A percentile compares a stretch with the other conserved stretches of the same genome.
These are phyloP conservation scores for Solanum etuberosum DNA, from an alignment of 257 asterid species.

Conservation along the genomic window DNA sequence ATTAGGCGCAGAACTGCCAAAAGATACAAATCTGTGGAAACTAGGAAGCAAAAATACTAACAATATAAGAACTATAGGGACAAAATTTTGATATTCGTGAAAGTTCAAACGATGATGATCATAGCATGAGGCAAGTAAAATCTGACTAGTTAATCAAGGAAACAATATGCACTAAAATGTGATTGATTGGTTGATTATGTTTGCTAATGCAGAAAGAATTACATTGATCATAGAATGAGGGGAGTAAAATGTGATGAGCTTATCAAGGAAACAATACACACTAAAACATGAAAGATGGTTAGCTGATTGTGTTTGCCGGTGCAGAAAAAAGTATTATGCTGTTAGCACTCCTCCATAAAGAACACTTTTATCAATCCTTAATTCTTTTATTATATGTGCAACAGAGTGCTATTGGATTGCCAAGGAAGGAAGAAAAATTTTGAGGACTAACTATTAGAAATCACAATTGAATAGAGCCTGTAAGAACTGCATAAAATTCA, in stretches of 20 bases:
- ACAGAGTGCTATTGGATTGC: neutral
- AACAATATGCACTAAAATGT: neutral
- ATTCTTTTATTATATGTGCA: neutral
- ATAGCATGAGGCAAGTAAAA: neutral
- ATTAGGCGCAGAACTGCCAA: neutral
- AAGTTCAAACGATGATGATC: neutral
- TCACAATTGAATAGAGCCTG: neutral
- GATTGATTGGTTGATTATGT: neutral
- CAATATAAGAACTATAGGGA: neutral
- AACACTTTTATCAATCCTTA: neutral
- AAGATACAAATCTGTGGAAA: neutral
- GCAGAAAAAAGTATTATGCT: neutral
- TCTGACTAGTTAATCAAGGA: neutral
- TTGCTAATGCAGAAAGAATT: neutral
- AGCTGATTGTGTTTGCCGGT: neutral
- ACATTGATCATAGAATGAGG: neutral
- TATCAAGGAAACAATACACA: neutral
- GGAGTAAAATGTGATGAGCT: neutral
- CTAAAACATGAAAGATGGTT: neutral
- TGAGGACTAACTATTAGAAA: neutral
- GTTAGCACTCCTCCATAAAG: neutral
- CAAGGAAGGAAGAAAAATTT: neutral
- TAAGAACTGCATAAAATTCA: neutral
- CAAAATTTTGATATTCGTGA: neutral
- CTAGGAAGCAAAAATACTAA: neutral